Base-by-base conservation (phyloP, 202 grass and related monocot species). In the Dendrocalamus latiflorus region DNA sequence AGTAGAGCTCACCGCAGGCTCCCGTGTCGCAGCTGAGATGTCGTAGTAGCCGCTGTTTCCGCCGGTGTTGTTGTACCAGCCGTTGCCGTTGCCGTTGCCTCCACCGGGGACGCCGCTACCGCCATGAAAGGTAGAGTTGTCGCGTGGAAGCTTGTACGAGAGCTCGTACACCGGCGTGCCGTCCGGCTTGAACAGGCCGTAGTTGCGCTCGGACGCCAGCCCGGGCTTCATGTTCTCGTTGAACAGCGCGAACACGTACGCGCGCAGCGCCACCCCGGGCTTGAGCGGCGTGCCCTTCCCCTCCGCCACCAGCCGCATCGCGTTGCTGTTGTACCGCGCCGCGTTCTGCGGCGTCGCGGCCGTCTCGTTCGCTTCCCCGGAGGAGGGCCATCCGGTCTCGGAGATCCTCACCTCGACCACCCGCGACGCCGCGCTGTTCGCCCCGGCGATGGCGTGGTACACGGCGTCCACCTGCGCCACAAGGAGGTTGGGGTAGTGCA, bases 331-430 rank as follows among this genome's bases (percentile, higher is more conserved):
- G 84, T 94, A 94, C 72, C 88, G 63, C 1, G 89, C 89, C 6
- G 87, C 92, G 48, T 91, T 91, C 68, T 73, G 70, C 51, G 81
- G 81, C 65, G 84, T 86, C 2, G 92, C 92, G 37, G 67, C 89
- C 2, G 85, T 87, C 88, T 94, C 92, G 66, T 83, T 88, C 1
- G 74, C n/a, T 13, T 72, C 81, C 0, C 89, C 89, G 0, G 81
- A 81, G 24, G 92, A 94, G 4, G 92, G 92, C 89, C 92, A 90
- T 6, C 92, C 89, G 22, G 87, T 88, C 81, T 94, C 89, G 28
- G 89, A 94, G 9, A 94, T 50, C 54, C 89, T 83, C 18, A 94
- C 87, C 81, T 91, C 89, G 24, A 94, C 77, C 39, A 45, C 57
- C 69, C 77, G 67, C 43, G 83, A 34, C 47, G 89, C 79, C 34